Conservation (phyloP, 1,284 basidiomycete species). For the Trichosporon ovoides region DNA sequence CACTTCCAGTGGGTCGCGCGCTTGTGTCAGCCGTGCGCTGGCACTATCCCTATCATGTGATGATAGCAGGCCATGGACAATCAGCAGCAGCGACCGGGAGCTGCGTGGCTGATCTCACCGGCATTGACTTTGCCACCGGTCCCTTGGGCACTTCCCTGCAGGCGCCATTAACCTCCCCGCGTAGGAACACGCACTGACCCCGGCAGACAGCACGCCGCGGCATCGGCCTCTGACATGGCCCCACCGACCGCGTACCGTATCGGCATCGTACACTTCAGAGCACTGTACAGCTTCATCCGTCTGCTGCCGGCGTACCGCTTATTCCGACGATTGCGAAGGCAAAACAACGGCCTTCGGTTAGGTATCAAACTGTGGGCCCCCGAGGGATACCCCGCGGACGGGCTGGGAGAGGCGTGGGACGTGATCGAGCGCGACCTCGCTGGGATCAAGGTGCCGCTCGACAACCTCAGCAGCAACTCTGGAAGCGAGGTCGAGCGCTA, state of each 20-base stretch:
- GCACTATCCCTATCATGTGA: not conserved
- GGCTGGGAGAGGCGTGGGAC: slow-evolving; percentile 40
- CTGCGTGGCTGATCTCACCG: slow-evolving; percentile 1
- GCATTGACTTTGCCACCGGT: not conserved
- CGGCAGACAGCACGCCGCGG: not conserved
- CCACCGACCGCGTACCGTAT: slow-evolving; percentile 41
- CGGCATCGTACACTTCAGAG: slow-evolving; percentile 46
- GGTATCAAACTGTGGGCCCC: slow-evolving; percentile 48
- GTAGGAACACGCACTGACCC: slow-evolving; percentile 1
- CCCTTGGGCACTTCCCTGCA: not conserved
- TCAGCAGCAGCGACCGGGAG: too few species aligned
- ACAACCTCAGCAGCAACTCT: slow-evolving; percentile 14
- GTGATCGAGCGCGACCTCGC: slow-evolving; percentile 45
- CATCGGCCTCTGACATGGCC: slow-evolving; percentile 26
- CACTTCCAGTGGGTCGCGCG: too few species aligned
- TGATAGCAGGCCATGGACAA: not conserved
- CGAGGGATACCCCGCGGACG: slow-evolving; percentile 32
- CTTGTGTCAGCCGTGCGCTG: not conserved
- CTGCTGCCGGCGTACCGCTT: slow-evolving; percentile 42
- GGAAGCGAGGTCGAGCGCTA: slow-evolving; percentile 20
- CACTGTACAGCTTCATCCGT: slow-evolving; percentile 40
- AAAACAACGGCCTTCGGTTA: slow-evolving; percentile 40
- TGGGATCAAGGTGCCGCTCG: slow-evolving; percentile 35
- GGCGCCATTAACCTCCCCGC: slow-evolving; percentile 10
- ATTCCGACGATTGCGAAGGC: slow-evolving; percentile 35